Evolutionary conservation across 805 yeast genomes (phyloP).

Genomic region (Lachancea fermentati): DNA sequence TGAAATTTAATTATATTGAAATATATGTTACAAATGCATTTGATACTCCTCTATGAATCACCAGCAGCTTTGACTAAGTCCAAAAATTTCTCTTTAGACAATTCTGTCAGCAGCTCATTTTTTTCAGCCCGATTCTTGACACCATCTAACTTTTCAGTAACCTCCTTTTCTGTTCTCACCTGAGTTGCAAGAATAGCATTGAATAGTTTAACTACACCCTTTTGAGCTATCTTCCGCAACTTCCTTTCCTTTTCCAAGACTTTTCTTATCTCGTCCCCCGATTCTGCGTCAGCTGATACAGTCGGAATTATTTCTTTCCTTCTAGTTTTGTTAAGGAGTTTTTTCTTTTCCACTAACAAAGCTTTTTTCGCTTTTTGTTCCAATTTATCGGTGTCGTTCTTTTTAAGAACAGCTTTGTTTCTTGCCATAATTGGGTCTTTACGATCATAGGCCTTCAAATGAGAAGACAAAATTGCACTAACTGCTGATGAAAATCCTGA

Average conservation of each 20-base stretch:
- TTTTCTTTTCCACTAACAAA: slow-evolving; percentile 65
- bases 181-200: slow-evolving; percentile 82
- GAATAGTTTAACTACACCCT: slow-evolving; percentile 80
- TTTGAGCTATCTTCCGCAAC: slow-evolving; percentile 75
- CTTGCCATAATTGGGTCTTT: slow-evolving; percentile 88
- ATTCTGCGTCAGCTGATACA: slow-evolving; percentile 46
- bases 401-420: slow-evolving; percentile 61
- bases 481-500: slow-evolving; percentile 77
- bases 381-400: slow-evolving; percentile 72
- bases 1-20: not conserved
- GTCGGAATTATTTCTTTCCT: slow-evolving; percentile 61
- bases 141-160: slow-evolving; percentile 40
- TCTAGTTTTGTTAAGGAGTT: slow-evolving; percentile 59
- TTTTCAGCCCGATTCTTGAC: slow-evolving; percentile 43
- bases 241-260: slow-evolving; percentile 61
- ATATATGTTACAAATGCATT: slow-evolving; percentile 10
- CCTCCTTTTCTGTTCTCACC: slow-evolving; percentile 48
- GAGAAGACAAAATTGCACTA: slow-evolving; percentile 76
- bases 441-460: slow-evolving; percentile 82
- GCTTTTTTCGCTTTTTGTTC: slow-evolving; percentile 78
- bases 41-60: slow-evolving; percentile 22
- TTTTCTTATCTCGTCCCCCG: slow-evolving; percentile 40
- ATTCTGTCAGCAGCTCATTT: slow-evolving; percentile 57
- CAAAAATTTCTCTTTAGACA: slow-evolving; percentile 83
- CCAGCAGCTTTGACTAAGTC: slow-evolving; percentile 83